Base-by-base conservation (phyloP, 352 stramenopile species). In the Globisporangium megalacanthum region DNA sequence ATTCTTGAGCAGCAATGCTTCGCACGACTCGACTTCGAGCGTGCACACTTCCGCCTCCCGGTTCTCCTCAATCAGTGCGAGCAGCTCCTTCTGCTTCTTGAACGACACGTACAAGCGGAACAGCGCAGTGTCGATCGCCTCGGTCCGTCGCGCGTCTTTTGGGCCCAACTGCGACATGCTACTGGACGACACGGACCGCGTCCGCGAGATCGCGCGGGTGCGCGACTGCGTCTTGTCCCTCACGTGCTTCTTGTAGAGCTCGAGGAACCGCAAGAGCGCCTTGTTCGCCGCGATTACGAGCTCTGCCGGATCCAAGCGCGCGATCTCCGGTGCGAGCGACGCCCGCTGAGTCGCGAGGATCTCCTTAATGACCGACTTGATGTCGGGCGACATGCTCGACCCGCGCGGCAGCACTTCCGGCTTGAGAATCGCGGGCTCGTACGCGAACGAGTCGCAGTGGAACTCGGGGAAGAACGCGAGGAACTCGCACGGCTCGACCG, bases 381-480 rank as follows among this genome's bases (percentile, higher is more conserved):
- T 93, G 25, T 95, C 80, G 0, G 85, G 85, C 3, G 82, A 79
- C 9, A 83, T 76, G 61, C 76, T 91, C 45, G 56, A 72, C 20
- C 85, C 85, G 52, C 85, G 83, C 2, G 85, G 85, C 0, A 95
- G 69, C 29, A 95, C 85, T 54, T 95, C 85, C 0, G 85, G 77
- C 57, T 92, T 95, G 22, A 95, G 68, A 15, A 93, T 73, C 29
- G 81, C 70, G 0, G 85, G 85, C 60, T 95, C 85, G 48, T 93
- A 95, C 5, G 85, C 82, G 62, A 95, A 95, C 41, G 77, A 89
- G 1, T 74, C 59, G 53, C 82, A 91, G 63, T 92, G 82, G 14
- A 81, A 76, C 33, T 93, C 83, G 8, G 85, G 85, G 56, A 93
- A 95, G 66, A 95, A 95, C 11, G 83, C 79, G 33, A 95, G 82